Conservation (phyloP, 768 basidiomycete genomes). For the Boletellus ananas region DNA sequence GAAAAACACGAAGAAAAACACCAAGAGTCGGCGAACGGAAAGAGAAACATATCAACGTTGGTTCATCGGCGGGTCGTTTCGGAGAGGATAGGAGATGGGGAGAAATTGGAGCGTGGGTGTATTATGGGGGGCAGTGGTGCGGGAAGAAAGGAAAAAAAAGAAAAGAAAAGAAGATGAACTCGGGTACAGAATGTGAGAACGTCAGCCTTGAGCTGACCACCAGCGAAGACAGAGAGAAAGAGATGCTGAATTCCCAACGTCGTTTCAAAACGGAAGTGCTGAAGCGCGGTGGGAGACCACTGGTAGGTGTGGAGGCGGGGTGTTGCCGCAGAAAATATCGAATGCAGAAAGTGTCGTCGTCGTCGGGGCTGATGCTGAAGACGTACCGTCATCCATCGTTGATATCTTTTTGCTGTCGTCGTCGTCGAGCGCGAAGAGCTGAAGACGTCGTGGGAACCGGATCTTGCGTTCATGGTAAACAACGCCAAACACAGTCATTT, state of each 20-base stretch:
- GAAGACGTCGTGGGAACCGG: neutral
- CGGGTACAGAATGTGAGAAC: conserved; percentile 14
- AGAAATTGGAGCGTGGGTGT: conserved; percentile 17
- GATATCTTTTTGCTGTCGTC: conserved; percentile 27
- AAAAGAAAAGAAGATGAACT: conserved; percentile 10
- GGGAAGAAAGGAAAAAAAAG: conserved; percentile 10
- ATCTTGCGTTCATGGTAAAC: conserved; percentile 10
- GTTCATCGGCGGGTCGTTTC: conserved; percentile 31
- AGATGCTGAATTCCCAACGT: conserved; percentile 23
- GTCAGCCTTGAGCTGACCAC: conserved; percentile 36
- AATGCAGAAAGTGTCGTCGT: conserved; percentile 50
- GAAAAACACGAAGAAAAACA: conserved; percentile 8
- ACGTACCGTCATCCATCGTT: conserved; percentile 75
- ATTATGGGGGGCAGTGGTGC: conserved; percentile 5
- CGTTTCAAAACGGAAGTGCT: conserved; percentile 28
- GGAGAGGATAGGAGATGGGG: conserved; percentile 17
- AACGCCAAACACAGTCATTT: conserved; percentile 10
- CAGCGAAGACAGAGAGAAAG: conserved; percentile 13
- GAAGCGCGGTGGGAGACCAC: conserved; percentile 31
- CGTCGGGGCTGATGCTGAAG: conserved; percentile 71
- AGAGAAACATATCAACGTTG: conserved; percentile 42
- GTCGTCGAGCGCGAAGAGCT: conserved; percentile 7
- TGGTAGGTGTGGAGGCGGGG: conserved; percentile 24
- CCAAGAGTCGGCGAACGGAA: conserved; percentile 26
- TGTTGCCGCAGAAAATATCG: conserved; percentile 39